Evolutionary conservation across 1,139 yeast species (phyloP).

Genomic region (Pichia sp.): DNA sequence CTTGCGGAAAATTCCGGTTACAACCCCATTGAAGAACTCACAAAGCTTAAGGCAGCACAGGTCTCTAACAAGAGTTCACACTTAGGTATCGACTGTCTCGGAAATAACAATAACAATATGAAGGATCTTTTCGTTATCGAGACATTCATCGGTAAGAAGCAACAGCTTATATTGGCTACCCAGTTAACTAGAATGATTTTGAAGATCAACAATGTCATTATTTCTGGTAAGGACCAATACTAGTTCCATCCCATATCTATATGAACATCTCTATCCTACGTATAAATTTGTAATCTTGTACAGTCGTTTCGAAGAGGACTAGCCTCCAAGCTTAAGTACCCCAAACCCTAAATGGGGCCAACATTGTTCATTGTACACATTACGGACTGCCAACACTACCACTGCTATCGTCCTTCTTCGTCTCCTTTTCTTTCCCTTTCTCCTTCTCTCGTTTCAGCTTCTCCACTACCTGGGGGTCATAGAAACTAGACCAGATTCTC

Average conservation of each 20-base stretch:
- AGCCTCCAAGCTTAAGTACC: too few relatives aligned
- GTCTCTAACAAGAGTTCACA: conserved; percentile 61
- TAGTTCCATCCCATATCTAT: conserved; percentile 9
- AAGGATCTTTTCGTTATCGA: conserved; percentile 90
- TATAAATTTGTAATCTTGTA: too few relatives aligned
- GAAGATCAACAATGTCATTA: conserved; percentile 92
- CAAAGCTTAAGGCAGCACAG: conserved; percentile 79
- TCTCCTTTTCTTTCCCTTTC: not conserved
- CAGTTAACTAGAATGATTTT: conserved; percentile 96
- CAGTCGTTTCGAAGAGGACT: too few relatives aligned
- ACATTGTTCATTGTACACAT: too few relatives aligned
- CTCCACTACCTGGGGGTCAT: conserved; percentile 23
- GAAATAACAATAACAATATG: conserved; percentile 85
- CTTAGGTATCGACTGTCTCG: conserved; percentile 92
- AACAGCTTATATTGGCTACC: conserved; percentile 90
- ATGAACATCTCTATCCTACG: not conserved
- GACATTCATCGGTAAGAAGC: conserved; percentile 95
- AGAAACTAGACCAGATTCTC: conserved; percentile 21
- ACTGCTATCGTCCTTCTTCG: too few relatives aligned
- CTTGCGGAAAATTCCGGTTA: conserved; percentile 96
- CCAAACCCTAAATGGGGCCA: too few relatives aligned
- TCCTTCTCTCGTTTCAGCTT: conserved; percentile 9
- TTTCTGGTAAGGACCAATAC: conserved; percentile 35
- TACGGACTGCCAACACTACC: too few relatives aligned
- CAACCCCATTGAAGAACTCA: conserved; percentile 85